Conservation (phyloP, 768 basidiomycete genomes). For the Collybia sordida region DNA sequence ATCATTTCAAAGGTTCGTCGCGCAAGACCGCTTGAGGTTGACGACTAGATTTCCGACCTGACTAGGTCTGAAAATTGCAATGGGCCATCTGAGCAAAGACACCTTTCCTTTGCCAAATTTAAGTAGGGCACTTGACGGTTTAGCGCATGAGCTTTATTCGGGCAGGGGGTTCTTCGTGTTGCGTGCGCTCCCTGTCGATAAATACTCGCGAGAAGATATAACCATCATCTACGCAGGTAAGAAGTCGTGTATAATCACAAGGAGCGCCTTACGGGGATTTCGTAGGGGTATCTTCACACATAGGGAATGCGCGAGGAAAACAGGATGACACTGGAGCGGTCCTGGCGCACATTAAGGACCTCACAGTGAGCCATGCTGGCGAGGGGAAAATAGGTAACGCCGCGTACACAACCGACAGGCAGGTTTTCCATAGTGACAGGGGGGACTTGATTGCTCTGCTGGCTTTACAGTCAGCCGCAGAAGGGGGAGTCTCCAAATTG, state of each 20-base stretch:
- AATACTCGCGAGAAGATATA: slow-evolving; percentile 37
- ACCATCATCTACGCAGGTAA: slow-evolving; percentile 45
- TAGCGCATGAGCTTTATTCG: slow-evolving; percentile 40
- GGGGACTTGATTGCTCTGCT: slow-evolving; percentile 46
- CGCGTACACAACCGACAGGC: slow-evolving; percentile 48
- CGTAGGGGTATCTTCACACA: slow-evolving; percentile 44
- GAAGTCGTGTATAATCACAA: not conserved
- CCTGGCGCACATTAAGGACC: slow-evolving; percentile 47
- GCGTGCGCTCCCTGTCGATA: slow-evolving; percentile 42
- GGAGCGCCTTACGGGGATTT: slow-evolving; percentile 2
- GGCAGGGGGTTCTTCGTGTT: slow-evolving; percentile 51
- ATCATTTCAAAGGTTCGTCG: slow-evolving; percentile 37
- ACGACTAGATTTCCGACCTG: not conserved
- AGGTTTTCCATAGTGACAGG: slow-evolving; percentile 49
- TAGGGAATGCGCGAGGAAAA: slow-evolving; percentile 42
- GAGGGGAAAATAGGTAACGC: slow-evolving; percentile 41
- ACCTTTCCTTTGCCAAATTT: slow-evolving; percentile 46
- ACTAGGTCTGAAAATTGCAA: slow-evolving; percentile 23
- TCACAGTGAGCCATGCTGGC: slow-evolving; percentile 39
- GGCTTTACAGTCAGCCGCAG: slow-evolving; percentile 39
- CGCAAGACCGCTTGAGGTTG: not conserved
- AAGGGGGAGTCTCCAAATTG: slow-evolving; percentile 44
- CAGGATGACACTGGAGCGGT: slow-evolving; percentile 45
- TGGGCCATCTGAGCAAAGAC: slow-evolving; percentile 34
- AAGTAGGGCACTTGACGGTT: slow-evolving; percentile 28